Evolutionary conservation across 306 rosid species (phyloP), one percentile per base, ranked within the genome.

Genomic region (Cotoneaster glaucophyllus): DNA sequence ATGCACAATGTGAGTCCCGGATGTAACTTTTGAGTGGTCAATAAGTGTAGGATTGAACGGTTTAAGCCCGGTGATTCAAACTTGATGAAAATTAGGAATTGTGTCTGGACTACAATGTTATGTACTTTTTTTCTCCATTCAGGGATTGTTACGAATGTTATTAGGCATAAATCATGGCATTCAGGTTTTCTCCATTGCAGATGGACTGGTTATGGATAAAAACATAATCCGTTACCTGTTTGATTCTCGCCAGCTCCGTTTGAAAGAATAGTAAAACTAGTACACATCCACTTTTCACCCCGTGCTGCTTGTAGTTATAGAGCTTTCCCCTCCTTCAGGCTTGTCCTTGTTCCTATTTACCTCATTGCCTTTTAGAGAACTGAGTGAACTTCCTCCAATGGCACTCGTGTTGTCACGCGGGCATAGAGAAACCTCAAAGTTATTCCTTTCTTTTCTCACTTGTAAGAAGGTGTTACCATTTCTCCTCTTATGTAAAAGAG

Each of bases 301-400:
- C 18, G 11, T 37, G 25, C 1, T 73, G 7, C 34, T 25, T 50
- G 5, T 9, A 5, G 43, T 25, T 22, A 0, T 21, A 43, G 58
- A 18, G 58, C 29, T 48, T 14, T 48, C 53, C 19, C 8, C 28
- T 25, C 64, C 31, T 59, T 11, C 4, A 4, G 12, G 65, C 65
- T 64, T 64, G 43, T 29, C 43, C 2, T 65, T 37, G 10, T 34
- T 37, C 2, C n/a, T 37, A 9, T 39, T 43, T 43, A 22, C 57
- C 28, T 73, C 65, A 3, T 28, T 61, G 77, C 77, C 77, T 62
- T 41, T 28, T 31, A 74, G 18, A 61, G 61, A 74, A 74, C 70
- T 1, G 48, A 45, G 77, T 19, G 70, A 62, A 19, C 70, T 43
- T 43, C n/a, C 70, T 28, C 61, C 62, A 31, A 7, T 74, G 69